A percentile compares a stretch with the other conserved stretches of the same genome.
phyloP scores from a whole-genome alignment of 2,329 filamentous ascomycete species.

The Penicillium janthinellum region DNA sequence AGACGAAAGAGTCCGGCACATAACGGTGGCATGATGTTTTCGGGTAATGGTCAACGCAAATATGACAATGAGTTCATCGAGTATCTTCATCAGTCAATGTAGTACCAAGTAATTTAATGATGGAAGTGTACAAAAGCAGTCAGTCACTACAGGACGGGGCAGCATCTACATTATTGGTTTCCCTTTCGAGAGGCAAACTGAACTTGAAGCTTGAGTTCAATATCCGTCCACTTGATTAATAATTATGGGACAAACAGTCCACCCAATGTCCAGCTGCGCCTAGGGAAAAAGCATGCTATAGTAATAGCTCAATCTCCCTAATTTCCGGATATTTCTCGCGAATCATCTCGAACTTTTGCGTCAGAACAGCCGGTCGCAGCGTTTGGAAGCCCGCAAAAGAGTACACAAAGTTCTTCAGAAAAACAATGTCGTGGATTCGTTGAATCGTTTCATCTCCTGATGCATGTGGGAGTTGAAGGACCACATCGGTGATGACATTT shows the following conservation, averaged over 20 bases:
- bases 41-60: not conserved
- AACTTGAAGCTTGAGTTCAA: no score
- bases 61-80: not conserved
- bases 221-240: no score
- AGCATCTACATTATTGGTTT: no score
- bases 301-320: constrained; percentile 12
- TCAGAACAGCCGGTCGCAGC: constrained; percentile 49
- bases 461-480: constrained; percentile 54
- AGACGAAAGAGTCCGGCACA: not conserved
- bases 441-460: constrained; percentile 50
- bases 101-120: no score
- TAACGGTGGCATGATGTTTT: no score
- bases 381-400: constrained; percentile 52
- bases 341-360: constrained; percentile 45
- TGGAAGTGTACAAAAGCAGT: no score
- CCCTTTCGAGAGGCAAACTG: no score
- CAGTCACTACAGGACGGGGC: no score
- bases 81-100: no score
- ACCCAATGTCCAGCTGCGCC: no score
- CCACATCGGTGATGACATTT: constrained; percentile 61
- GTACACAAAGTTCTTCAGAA: constrained; percentile 55
- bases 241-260: no score
- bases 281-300: not conserved
- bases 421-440: constrained; percentile 57
- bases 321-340: constrained; percentile 15